A percentile compares a stretch with the other conserved stretches of the same genome.
phyloP scores from a whole-genome alignment of 805 yeast genomes.

The Pichia rugopelliculosa region DNA sequence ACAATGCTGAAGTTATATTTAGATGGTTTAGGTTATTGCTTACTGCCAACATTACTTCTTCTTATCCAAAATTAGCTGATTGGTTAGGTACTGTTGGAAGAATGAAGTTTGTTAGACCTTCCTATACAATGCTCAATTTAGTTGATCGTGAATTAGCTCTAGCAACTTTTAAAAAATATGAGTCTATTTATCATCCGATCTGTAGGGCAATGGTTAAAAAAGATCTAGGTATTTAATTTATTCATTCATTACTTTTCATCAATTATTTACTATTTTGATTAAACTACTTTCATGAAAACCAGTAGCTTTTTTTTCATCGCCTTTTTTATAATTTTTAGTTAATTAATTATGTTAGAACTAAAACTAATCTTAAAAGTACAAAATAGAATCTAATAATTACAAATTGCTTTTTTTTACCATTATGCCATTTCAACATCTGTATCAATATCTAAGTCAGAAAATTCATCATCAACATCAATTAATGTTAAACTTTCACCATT shows the following conservation, averaged over 20 bases:
- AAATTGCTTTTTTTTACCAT: neutral
- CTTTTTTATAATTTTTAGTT: neutral
- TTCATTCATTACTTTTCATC: slow-evolving; percentile 6
- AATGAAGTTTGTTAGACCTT: slow-evolving; percentile 92
- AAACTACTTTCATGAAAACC: neutral
- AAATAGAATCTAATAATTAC: neutral
- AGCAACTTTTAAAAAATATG: slow-evolving; percentile 52
- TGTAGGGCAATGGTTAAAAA: slow-evolving; percentile 77
- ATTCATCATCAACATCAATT: slow-evolving; percentile 30
- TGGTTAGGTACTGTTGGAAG: slow-evolving; percentile 92
- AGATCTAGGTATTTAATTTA: slow-evolving; percentile 46
- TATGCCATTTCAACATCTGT: neutral
- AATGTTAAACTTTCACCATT: slow-evolving; percentile 60
- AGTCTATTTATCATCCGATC: slow-evolving; percentile 71
- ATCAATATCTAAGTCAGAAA: slow-evolving; percentile 1
- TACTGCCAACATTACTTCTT: slow-evolving; percentile 38
- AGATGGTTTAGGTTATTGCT: slow-evolving; percentile 70
- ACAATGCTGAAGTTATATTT: slow-evolving; percentile 75
- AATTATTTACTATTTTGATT: neutral
- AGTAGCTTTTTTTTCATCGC: neutral
- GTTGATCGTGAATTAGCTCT: slow-evolving; percentile 65
- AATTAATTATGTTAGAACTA: neutral
- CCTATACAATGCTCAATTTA: slow-evolving; percentile 55
- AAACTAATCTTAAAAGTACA: neutral
- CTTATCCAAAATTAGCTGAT: slow-evolving; percentile 52